Base-by-base conservation (phyloP, 306 rosid genomes). In the Inga leiocalycina region DNA sequence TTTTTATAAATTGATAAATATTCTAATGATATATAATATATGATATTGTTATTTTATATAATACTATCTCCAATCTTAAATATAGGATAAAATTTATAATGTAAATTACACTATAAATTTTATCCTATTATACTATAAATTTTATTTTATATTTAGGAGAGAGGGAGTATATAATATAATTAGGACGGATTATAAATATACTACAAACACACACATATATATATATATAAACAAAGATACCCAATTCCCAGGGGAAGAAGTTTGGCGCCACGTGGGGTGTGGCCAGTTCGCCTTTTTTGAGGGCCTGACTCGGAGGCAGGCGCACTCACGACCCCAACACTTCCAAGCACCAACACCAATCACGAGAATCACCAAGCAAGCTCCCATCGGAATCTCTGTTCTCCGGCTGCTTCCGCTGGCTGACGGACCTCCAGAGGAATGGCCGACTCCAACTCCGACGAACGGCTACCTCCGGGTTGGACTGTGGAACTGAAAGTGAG, bases 381-480 rank as follows among this genome's bases (percentile, higher is more conserved):
- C 0, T 10, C 7, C 1, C 9, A 17, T 39, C 35, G 9, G 14
- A 30, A 14, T 62, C 57, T 61, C 20, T 15, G 35, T 48, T 14
- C 68, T 32, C 12, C 16, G 34, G 9, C 27, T 7, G 49, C 67
- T 0, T 8, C 75, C n/a, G 75, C 75, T 82, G 78, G 68, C 8
- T 9, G 73, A 41, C 80, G 72, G 70, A 71, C n/a, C 30, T 6
- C 77, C 76, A 83, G 81, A 85, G 80, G 24, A 51, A 96, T 93
- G 99, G 84, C 69, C 71, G 86, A 87, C 69, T 72, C 76, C 3
- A 65, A 84, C 79, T 59, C 92, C 27, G 88, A 88, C 43, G 88
- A 80, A 20, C 80, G 88, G 76, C 90, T 95, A 41, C 97, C 98
- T 43, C 84, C 86, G 15, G 98, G 94, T 74, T 92, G 97, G 97